A percentile compares a stretch with the other conserved stretches of the same genome.
Conservation (phyloP, 495 filamentous ascomycete genomes). For the Lophiotrema nucula region DNA sequence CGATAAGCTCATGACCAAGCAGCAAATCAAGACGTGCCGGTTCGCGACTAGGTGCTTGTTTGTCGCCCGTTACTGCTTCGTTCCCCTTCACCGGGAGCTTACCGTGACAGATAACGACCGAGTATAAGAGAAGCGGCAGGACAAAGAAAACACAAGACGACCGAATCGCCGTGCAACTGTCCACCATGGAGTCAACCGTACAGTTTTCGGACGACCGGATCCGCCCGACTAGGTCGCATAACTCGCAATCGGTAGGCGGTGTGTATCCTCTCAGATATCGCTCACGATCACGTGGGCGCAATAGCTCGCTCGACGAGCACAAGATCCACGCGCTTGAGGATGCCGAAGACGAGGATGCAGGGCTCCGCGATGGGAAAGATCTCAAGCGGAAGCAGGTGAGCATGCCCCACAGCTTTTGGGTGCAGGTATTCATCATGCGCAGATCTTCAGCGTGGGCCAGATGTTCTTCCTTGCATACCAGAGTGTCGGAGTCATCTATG, state of each 20-base stretch:
- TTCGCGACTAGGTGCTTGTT: background rate
- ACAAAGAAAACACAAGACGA: too few species aligned
- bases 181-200: slow-evolving; percentile 19
- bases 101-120: too few species aligned
- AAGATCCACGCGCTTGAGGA: slow-evolving; percentile 6
- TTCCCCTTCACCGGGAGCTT: slow-evolving; percentile 15
- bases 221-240: slow-evolving; percentile 5
- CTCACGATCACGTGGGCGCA: slow-evolving; percentile 16
- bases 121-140: too few species aligned
- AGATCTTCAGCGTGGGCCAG: slow-evolving; percentile 28
- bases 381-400: slow-evolving; percentile 34
- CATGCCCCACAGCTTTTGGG: background rate
- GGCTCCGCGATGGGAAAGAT: slow-evolving; percentile 31
- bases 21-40: slow-evolving; percentile 8
- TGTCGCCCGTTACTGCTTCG: slow-evolving; percentile 8
- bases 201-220: slow-evolving; percentile 10
- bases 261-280: slow-evolving; percentile 18
- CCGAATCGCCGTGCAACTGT: too few species aligned
- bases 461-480: slow-evolving; percentile 61
- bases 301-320: slow-evolving; percentile 9
- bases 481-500: slow-evolving; percentile 71
- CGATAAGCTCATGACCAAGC: slow-evolving; percentile 15
- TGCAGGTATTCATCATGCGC: background rate
- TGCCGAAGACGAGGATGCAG: slow-evolving; percentile 32
- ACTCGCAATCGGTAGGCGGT: slow-evolving; percentile 11